phyloP scores from a whole-genome alignment of 805 yeast genomes.

The Debaryomyces prosopidis region DNA sequence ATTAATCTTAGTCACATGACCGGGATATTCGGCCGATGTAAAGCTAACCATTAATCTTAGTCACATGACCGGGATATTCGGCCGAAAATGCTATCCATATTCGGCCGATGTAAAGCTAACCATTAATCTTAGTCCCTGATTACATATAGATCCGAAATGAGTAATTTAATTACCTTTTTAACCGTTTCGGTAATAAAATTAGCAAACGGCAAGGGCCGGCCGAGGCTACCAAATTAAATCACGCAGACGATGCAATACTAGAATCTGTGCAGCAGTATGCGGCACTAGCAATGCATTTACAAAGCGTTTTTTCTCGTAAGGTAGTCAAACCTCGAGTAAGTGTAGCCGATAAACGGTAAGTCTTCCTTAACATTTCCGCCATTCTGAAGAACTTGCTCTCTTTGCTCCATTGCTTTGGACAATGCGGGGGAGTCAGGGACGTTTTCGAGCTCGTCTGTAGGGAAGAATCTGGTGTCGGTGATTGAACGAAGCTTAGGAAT shows the following conservation, averaged over 20 bases:
- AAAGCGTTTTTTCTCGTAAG: constrained; percentile 73
- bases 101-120: too few species aligned
- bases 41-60: too few species aligned
- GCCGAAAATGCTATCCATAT: too few species aligned
- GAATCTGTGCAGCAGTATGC: too few species aligned
- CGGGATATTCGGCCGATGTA: too few species aligned
- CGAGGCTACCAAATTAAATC: not conserved
- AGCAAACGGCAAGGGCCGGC: not conserved
- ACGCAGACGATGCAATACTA: not conserved
- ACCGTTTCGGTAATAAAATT: too few species aligned
- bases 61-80: too few species aligned
- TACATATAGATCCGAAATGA: too few species aligned
- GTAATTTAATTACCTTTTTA: too few species aligned
- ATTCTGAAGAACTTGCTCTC: constrained; percentile 51
- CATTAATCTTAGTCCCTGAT: too few species aligned
- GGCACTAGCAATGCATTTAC: constrained; percentile 10
- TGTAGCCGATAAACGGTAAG: constrained; percentile 95
- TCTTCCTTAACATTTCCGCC: constrained; percentile 64
- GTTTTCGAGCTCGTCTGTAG: constrained; percentile 93
- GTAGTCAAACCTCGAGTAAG: constrained; percentile 92
- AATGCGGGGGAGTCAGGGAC: constrained; percentile 83
- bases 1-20: too few species aligned
- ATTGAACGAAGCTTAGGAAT: constrained; percentile 88
- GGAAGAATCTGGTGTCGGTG: constrained; percentile 97
- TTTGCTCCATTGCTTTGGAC: constrained; percentile 59